Evolutionary conservation across 257 asterid species (phyloP), one percentile per base, ranked within the genome.

Genomic region (Forsythia viridissima): DNA sequence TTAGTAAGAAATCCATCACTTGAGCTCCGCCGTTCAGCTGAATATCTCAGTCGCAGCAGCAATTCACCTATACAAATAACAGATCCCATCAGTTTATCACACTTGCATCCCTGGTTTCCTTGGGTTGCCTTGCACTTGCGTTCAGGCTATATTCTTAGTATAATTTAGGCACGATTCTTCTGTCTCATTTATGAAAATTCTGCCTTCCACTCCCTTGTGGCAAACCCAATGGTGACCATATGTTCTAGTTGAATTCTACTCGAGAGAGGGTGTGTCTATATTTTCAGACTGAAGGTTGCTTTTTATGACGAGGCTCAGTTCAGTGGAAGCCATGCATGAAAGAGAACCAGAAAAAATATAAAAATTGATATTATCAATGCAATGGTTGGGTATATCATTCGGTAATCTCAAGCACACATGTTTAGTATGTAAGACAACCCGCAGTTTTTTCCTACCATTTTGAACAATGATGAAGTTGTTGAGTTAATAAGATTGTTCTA

Each of bases 91-190:
- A 24, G n/a, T n/a, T 52, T 52, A 52, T 52, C 20, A 52, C 61
- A 70, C 82, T 55, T 65, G 24, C 13, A 63, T 65, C 41, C 38
- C 12, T 76, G 34, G 24, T 18, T 72, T 39, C 73, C 48, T 34
- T 66, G 61, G 61, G 41, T 70, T 39, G 15, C 77, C 61, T 44
- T 30, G 52, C 18, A 39, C 61, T 70, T 51, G 77, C 68, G 30
- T 21, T 66, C 21, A 51, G 24, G 77, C 57, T 67, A 40, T 52
- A 52, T 52, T 18, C 63, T 52, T 52, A 18, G 20, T 52, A 52
- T 52, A 52, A 52, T 52, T 52, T 6, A 18, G 63, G 5, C 63
- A 52, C 15, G 63, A 52, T 52, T 52, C 24, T 52, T 16, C 24
- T 52, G 24, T 18, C 9, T 52, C 63, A 52, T 52, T 52, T 16